Percentiles rank a stretch among this genome's conserved stretches.
These are phyloP conservation scores for Pseudopithomyces maydicus DNA, from an alignment of 2,329 filamentous ascomycete genomes.

Conservation along the genomic window DNA sequence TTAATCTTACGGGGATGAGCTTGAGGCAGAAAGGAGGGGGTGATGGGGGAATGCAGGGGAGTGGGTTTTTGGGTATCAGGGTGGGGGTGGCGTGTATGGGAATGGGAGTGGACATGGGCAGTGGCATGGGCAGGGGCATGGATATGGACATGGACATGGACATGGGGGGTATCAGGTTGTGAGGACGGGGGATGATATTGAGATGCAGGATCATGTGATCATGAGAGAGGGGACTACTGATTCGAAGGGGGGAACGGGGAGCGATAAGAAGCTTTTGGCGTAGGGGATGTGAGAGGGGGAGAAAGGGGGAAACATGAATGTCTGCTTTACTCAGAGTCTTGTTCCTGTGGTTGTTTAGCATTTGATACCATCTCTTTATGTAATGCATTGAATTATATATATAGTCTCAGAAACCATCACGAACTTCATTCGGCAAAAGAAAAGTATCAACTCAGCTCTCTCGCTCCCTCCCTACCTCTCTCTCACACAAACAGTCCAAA, in stretches of 20 bases:
- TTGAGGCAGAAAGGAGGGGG: constrained; percentile 4
- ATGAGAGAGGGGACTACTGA: neutral
- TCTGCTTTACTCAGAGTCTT: neutral
- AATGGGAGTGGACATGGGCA: neutral
- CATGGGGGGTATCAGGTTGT: neutral
- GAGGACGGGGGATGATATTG: neutral
- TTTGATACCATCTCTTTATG: neutral
- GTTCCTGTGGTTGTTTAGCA: neutral
- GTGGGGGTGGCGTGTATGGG: neutral
- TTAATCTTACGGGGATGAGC: constrained; percentile 10
- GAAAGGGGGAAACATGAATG: neutral
- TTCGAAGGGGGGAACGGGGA: neutral
- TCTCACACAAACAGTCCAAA: no score
- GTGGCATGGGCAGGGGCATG: neutral
- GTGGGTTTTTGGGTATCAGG: neutral
- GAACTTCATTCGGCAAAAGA: no score
- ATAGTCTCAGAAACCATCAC: no score
- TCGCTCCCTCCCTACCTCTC: no score
- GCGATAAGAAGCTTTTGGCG: neutral
- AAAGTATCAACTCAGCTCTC: no score
- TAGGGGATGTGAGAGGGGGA: neutral
- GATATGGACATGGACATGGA: neutral
- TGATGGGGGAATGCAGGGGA: neutral
- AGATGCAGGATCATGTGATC: neutral
- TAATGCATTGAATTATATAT: no score